Base-by-base conservation (phyloP, 495 filamentous ascomycete species). In the Aspergillus taichungensis region DNA sequence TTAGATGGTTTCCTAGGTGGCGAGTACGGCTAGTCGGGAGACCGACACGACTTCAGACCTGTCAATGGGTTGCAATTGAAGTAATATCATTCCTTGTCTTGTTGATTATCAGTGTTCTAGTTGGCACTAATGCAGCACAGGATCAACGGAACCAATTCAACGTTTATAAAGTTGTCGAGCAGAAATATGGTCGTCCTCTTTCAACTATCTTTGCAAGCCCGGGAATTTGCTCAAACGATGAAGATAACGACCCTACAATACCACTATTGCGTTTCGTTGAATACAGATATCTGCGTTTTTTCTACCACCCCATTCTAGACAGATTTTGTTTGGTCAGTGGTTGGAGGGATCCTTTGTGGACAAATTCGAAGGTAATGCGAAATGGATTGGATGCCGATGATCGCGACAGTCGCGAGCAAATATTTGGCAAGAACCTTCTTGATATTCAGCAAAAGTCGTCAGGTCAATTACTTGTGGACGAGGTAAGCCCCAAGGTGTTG, bases 131-230 rank as follows among this genome's bases (percentile, higher is more conserved):
- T 24, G 18, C 18, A 24, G 18, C 18, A 45, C 49, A 78, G 78
- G 95, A 97, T 54, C 88, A 95, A 77, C 96, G 92, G 89, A 85
- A 85, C 32, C 89, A 95, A 64, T 86, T 95, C 61, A 71, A 72
- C 5, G 74, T 92, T 24, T 78, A 89, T 42, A 49, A 79, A 41
- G 71, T 95, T 24, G 64, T 74, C 36, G 74, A 69, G 13, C 73
- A 83, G 52, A 63, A 66, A 0, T 97, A 96, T 59, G 89, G 86
- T 3, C 80, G 84, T 31, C 76, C 83, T 1, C 69, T 97, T 40
- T 94, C 90, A 8, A 88, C 88, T 0, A 82, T 99, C 5, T 97
- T 97, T 59, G 84, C 87, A 0, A 57, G 76, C 13, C 67, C 79
- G 11, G 70, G 71, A 28, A 70, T 75, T 47, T 67, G 68, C 36